Conservation (phyloP, 2,329 filamentous ascomycete genomes). For the Hypoxylon sp. region DNA sequence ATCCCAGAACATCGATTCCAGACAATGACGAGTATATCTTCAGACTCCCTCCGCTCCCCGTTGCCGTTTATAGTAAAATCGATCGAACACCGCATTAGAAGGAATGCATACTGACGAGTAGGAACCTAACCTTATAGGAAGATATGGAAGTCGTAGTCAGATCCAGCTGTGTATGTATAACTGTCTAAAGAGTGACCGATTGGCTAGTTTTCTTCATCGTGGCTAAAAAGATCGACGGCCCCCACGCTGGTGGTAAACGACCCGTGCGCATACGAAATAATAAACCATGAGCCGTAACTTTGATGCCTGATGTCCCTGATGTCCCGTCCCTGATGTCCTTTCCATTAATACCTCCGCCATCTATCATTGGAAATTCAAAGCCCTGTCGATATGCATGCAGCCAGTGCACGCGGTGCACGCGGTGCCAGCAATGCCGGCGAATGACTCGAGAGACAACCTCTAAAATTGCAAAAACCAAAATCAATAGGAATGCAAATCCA, state of each 20-base stretch:
- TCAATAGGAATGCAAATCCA: slow-evolving; percentile 29
- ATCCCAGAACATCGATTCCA: slow-evolving; percentile 10
- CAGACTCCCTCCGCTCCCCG: slow-evolving; percentile 12
- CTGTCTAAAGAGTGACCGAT: slow-evolving; percentile 29
- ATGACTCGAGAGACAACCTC: slow-evolving; percentile 12
- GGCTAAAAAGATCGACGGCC: slow-evolving; percentile 45
- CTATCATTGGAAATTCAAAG: slow-evolving; percentile 29
- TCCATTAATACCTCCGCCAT: slow-evolving; percentile 25
- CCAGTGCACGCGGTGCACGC: slow-evolving; percentile 23
- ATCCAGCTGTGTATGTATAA: slow-evolving; percentile 38
- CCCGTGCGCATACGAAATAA: slow-evolving; percentile 13
- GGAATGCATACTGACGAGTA: slow-evolving; percentile 32
- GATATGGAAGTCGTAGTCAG: slow-evolving; percentile 39
- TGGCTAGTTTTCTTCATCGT: slow-evolving; percentile 28
- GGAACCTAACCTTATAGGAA: slow-evolving; percentile 32
- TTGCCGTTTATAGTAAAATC: slow-evolving; percentile 39
- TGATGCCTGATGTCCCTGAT: slow-evolving; percentile 13
- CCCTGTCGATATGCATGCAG: slow-evolving; percentile 28
- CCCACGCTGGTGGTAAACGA: slow-evolving; percentile 34
- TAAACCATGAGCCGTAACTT: slow-evolving; percentile 16
- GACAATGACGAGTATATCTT: not conserved
- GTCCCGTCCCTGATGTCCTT: slow-evolving; percentile 25
- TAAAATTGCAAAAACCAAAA: not conserved
- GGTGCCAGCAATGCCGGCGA: slow-evolving; percentile 24
- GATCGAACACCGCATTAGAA: slow-evolving; percentile 34